Conservation (phyloP, 2,329 filamentous ascomycete species). For the Tolypocladium cylindrosporum region DNA sequence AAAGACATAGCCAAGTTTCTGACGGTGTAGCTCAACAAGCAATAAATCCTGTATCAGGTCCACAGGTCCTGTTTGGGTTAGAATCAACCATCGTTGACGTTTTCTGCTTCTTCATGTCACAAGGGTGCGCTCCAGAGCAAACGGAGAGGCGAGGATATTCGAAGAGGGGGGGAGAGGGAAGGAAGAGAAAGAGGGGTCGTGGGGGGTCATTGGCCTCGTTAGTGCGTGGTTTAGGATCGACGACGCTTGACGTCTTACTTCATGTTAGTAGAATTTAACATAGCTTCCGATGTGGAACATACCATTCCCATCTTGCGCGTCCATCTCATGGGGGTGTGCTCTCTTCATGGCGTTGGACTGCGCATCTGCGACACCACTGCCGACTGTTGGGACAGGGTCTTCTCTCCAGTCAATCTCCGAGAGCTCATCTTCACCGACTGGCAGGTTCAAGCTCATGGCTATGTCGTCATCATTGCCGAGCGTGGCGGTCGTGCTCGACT, state of each 20-base stretch:
- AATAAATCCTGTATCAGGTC: neutral
- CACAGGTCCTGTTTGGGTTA: neutral
- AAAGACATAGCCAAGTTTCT: neutral
- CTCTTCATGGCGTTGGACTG: neutral
- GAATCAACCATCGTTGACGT: neutral
- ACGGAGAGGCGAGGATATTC: neutral
- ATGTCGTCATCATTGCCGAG: neutral
- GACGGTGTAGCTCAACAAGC: neutral
- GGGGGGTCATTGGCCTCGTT: slow-evolving; percentile 2
- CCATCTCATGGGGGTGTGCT: slow-evolving; percentile 4
- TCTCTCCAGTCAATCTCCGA: slow-evolving; percentile 5
- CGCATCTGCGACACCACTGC: neutral
- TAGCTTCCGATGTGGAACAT: neutral
- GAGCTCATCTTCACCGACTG: neutral
- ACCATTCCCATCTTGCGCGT: slow-evolving; percentile 24
- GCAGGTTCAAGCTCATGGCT: neutral
- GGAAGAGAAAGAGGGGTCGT: neutral
- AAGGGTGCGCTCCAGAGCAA: neutral
- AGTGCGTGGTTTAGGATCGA: slow-evolving; percentile 24
- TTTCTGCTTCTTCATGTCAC: neutral
- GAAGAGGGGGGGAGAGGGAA: neutral
- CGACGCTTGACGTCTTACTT: slow-evolving; percentile 40
- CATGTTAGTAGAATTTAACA: neutral
- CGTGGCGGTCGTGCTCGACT: neutral
- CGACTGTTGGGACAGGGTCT: neutral